Conservation (phyloP, 2,329 filamentous ascomycete genomes). For the Apiospora malaysiana region DNA sequence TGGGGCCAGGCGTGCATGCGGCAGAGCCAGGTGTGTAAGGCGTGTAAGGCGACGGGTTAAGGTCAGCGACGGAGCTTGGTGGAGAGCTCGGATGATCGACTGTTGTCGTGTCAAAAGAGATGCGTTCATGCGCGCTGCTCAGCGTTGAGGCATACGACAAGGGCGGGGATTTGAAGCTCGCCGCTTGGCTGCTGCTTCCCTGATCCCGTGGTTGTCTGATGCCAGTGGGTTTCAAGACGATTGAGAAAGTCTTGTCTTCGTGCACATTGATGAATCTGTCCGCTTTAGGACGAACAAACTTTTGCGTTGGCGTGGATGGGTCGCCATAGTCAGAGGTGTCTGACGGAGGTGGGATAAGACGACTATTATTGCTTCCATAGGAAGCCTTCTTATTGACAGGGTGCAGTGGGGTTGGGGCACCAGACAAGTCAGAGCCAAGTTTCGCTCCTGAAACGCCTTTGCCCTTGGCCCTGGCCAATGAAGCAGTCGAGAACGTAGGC, state of each 20-base stretch:
- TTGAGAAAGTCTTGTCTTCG: constrained; percentile 64
- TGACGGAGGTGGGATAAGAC: constrained; percentile 44
- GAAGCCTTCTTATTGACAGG: constrained; percentile 45
- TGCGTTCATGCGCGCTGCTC: constrained; percentile 56
- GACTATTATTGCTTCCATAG: constrained; percentile 45
- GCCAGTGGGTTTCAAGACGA: constrained; percentile 45
- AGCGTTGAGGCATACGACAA: constrained; percentile 50
- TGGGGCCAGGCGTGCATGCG: neutral
- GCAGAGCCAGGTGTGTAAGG: neutral
- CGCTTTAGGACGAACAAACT: constrained; percentile 44
- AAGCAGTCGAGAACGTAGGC: constrained; percentile 35
- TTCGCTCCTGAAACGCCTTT: constrained; percentile 54
- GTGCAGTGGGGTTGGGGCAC: constrained; percentile 42
- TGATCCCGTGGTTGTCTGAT: constrained; percentile 21
- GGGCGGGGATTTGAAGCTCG: constrained; percentile 49
- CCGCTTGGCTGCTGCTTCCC: constrained; percentile 33
- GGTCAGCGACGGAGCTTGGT: constrained; percentile 54
- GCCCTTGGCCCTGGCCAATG: constrained; percentile 45
- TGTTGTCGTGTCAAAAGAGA: constrained; percentile 54
- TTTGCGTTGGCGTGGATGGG: constrained; percentile 29
- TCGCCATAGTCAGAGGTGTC: constrained; percentile 33
- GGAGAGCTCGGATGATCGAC: constrained; percentile 56
- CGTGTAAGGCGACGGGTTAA: constrained; percentile 46
- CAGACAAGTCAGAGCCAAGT: constrained; percentile 43
- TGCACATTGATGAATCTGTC: constrained; percentile 57